These are phyloP conservation scores for Furcasterigmium sp. DNA, from an alignment of 2,329 filamentous ascomycete species.

Conservation along the genomic window DNA sequence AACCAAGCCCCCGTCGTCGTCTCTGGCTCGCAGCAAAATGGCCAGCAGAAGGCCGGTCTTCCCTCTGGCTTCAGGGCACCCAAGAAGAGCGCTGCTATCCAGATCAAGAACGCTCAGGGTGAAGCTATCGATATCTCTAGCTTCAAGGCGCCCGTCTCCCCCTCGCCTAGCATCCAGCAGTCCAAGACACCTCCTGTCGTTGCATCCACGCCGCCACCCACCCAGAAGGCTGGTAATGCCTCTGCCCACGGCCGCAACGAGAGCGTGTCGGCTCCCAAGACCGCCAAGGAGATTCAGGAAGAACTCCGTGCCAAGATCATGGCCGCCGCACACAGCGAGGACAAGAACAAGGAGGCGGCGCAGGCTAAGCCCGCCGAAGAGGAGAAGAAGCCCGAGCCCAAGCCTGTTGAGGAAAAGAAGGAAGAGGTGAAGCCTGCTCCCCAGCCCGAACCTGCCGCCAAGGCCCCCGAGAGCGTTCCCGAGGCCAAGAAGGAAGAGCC, in stretches of 20 bases:
- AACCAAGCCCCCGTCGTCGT: slow-evolving; percentile 53
- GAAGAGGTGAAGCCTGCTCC: slow-evolving; percentile 2
- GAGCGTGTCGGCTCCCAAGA: slow-evolving; percentile 63
- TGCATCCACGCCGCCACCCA: slow-evolving; percentile 72
- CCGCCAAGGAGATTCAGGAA: slow-evolving; percentile 73
- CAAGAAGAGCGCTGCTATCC: slow-evolving; percentile 68
- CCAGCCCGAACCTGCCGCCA: slow-evolving; percentile 34
- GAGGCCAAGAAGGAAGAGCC: slow-evolving; percentile 13
- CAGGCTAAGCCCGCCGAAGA: neutral
- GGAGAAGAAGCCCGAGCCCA: slow-evolving; percentile 21
- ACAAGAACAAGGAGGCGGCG: slow-evolving; percentile 17
- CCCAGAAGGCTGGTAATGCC: slow-evolving; percentile 64
- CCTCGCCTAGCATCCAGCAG: slow-evolving; percentile 47
- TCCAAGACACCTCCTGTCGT: slow-evolving; percentile 66
- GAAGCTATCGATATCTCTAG: slow-evolving; percentile 68
- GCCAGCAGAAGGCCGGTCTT: slow-evolving; percentile 43
- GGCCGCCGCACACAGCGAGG: slow-evolving; percentile 40
- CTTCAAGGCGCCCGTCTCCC: slow-evolving; percentile 52
- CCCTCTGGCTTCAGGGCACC: slow-evolving; percentile 44
- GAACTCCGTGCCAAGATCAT: slow-evolving; percentile 79
- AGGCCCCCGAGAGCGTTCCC: slow-evolving; percentile 20
- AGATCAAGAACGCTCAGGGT: slow-evolving; percentile 79
- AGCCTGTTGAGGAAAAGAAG: slow-evolving; percentile 24
- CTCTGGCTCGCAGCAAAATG: slow-evolving; percentile 57
- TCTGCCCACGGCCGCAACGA: slow-evolving; percentile 63